Conservation (phyloP, 2,329 filamentous ascomycete species). For the Phaeosphaeriaceae sp. region DNA sequence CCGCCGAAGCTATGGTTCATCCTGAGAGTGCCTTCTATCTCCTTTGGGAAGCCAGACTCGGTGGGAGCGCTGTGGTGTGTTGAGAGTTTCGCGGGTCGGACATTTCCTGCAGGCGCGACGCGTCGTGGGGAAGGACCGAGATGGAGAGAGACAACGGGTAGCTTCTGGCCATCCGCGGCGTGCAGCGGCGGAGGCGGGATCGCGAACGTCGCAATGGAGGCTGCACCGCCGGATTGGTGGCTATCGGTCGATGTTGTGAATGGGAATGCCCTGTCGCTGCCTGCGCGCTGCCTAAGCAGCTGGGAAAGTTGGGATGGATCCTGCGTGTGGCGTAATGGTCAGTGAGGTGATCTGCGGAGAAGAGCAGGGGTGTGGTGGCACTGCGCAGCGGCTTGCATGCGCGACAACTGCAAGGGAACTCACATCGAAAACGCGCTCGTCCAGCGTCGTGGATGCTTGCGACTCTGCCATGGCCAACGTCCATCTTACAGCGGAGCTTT, state of each 20-base stretch:
- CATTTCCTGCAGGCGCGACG: conserved; percentile 37
- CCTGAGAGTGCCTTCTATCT: conserved; percentile 24
- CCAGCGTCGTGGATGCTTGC: conserved; percentile 35
- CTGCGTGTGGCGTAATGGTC: conserved; percentile 30
- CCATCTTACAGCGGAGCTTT: conserved; percentile 7
- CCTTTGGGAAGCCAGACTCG: conserved; percentile 24
- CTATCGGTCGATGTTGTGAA: conserved; percentile 36
- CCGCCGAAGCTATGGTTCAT: conserved; percentile 49
- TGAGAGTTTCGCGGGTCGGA: conserved; percentile 31
- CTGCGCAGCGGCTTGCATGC: conserved; percentile 21
- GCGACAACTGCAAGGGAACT: conserved; percentile 26
- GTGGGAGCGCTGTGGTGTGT: conserved; percentile 43
- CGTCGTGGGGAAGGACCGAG: conserved; percentile 33
- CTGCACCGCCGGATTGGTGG: conserved; percentile 13
- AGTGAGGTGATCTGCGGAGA: conserved; percentile 33
- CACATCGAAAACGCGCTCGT: conserved; percentile 43
- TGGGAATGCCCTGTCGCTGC: conserved; percentile 26
- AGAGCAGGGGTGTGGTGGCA: conserved; percentile 6
- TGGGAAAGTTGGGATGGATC: conserved; percentile 48
- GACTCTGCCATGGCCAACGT: conserved; percentile 38
- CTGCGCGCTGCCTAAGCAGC: conserved; percentile 43
- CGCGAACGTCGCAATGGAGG: conserved; percentile 12
- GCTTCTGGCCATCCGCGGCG: conserved; percentile 17
- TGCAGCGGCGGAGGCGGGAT: conserved; percentile 6
- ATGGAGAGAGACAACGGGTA: conserved; percentile 18